Conservation (phyloP, 1,284 basidiomycete genomes). For the Apiotrichum siamense region DNA sequence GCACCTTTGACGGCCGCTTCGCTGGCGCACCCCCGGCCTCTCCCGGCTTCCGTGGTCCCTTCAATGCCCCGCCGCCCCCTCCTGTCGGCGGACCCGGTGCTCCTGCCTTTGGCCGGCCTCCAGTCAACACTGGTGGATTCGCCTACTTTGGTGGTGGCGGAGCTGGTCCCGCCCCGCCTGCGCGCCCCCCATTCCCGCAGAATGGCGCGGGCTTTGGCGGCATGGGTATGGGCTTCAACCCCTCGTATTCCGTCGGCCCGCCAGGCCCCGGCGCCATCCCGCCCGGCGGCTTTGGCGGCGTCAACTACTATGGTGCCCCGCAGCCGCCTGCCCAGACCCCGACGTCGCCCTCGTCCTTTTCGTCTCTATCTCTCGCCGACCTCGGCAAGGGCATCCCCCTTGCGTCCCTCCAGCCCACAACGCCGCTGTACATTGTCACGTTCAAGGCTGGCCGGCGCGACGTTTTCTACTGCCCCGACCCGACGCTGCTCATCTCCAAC, state of each 20-base stretch:
- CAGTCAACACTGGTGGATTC: conserved; percentile 8
- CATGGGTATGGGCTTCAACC: conserved; percentile 2
- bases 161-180: conserved; percentile 5
- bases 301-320: conserved; percentile 4
- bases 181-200: conserved; percentile 17
- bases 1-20: conserved; percentile 7
- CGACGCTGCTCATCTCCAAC: conserved; percentile 53
- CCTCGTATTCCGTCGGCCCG: conserved; percentile 1
- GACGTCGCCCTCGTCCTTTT: conserved; percentile 37
- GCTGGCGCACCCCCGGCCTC: conserved; percentile 2
- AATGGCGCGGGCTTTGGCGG: conserved; percentile 14
- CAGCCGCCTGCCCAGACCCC: conserved; percentile 13
- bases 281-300: not conserved
- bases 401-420: conserved; percentile 68
- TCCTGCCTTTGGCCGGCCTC: conserved; percentile 16
- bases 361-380: conserved; percentile 53
- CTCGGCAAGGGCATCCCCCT: conserved; percentile 87
- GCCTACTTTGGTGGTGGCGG: conserved; percentile 22
- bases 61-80: conserved; percentile 4
- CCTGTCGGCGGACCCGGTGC: conserved; percentile 15
- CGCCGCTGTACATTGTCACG: conserved; percentile 91
- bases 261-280: not conserved
- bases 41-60: conserved; percentile 10
- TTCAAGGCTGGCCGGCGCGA: conserved; percentile 97
- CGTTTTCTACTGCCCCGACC: conserved; percentile 78